A percentile compares a stretch with the other conserved stretches of the same genome.
These are phyloP conservation scores for Albifimbria verrucaria DNA, from an alignment of 2,329 filamentous ascomycete species.

Conservation along the genomic window DNA sequence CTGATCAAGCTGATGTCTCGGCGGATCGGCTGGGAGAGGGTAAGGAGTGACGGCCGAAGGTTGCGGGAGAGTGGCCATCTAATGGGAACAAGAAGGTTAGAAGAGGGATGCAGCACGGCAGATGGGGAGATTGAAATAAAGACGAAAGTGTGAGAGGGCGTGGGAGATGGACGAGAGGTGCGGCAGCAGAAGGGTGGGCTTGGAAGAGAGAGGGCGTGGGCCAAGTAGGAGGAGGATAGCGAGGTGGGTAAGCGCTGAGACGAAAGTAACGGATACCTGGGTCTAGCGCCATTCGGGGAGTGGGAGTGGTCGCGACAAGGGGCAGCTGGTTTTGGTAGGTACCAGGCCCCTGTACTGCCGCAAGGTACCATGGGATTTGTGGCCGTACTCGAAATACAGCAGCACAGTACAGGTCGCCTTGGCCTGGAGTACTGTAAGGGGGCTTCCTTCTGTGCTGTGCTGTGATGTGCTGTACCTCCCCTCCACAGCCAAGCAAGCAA, in stretches of 20 bases:
- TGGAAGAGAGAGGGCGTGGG: neutral
- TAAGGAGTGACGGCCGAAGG: slow-evolving; percentile 26
- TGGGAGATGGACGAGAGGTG: neutral
- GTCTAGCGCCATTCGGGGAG: neutral
- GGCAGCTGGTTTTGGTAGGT: neutral
- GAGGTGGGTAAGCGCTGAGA: neutral
- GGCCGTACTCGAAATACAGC: too few species aligned
- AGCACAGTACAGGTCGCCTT: neutral
- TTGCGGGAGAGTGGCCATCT: slow-evolving; percentile 44
- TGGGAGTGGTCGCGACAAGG: neutral
- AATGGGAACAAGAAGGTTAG: slow-evolving; percentile 31
- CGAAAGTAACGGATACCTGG: slow-evolving; percentile 4
- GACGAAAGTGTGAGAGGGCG: slow-evolving; percentile 11
- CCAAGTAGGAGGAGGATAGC: neutral
- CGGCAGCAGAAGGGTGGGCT: neutral
- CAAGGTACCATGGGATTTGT: neutral
- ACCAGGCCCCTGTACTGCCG: neutral
- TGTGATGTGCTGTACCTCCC: too few species aligned
- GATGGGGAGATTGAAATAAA: slow-evolving; percentile 32
- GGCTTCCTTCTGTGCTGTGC: neutral
- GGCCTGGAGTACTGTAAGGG: neutral
- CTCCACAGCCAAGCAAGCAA: too few species aligned
- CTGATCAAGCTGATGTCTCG: neutral
- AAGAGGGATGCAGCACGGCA: slow-evolving; percentile 23
- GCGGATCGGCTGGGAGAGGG: slow-evolving; percentile 14